phyloP scores from a whole-genome alignment of 768 basidiomycete genomes.

The Sporobolomyces pararoseus region DNA sequence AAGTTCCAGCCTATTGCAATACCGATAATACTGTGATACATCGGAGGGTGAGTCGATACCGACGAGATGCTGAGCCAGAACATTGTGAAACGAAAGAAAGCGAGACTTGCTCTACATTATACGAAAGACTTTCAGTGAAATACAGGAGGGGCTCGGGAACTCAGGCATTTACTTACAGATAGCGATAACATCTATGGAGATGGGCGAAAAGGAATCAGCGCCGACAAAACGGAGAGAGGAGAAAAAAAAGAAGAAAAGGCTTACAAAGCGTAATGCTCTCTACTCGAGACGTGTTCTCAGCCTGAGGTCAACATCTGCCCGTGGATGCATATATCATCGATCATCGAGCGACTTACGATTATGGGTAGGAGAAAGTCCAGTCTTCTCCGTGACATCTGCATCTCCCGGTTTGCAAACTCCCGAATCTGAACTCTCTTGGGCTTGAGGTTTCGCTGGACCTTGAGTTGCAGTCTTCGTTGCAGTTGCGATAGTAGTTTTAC shows the following conservation, averaged over 20 bases:
- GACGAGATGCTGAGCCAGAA: no score
- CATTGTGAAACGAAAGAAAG: no score
- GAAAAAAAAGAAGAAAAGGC: not conserved
- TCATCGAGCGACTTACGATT: constrained; percentile 22
- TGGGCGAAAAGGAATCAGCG: not conserved
- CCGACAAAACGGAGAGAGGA: not conserved
- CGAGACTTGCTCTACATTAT: no score
- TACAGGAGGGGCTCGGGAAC: not conserved
- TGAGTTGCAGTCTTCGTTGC: constrained; percentile 37
- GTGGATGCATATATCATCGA: not conserved
- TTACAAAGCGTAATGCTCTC: constrained; percentile 31
- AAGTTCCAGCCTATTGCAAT: constrained; percentile 43
- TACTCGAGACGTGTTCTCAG: no score
- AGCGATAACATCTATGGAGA: constrained; percentile 32
- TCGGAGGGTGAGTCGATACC: no score
- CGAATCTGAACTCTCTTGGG: not conserved
- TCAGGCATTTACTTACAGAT: constrained; percentile 19
- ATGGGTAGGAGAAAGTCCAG: constrained; percentile 37
- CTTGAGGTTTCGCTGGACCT: not conserved
- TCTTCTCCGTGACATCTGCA: constrained; percentile 26
- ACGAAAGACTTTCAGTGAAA: not conserved
- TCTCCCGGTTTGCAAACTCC: constrained; percentile 17
- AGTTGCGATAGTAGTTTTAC: constrained; percentile 18
- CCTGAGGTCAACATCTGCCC: not conserved
- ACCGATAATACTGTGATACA: constrained; percentile 32